Base-by-base conservation (phyloP, 768 basidiomycete genomes). In the Macrolepiota dolichaula region DNA sequence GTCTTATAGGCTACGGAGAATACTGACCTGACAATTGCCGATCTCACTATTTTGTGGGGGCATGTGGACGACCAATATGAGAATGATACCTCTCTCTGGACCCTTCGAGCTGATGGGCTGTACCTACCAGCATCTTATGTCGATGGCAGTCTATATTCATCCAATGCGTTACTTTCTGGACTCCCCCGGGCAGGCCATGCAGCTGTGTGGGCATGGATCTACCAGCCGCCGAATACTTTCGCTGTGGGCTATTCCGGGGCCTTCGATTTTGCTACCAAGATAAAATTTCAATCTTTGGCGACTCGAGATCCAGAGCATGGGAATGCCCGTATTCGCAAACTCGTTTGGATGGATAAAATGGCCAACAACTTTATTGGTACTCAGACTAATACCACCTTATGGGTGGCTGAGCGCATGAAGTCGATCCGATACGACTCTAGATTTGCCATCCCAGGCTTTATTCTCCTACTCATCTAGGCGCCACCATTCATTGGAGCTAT, bases 261-360 rank as follows among this genome's bases (percentile, higher is more conserved):
- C 13, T 36, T 12, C 10, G 58, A 59, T 40, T 59, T 44, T 40
- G 25, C 38, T 12, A 52, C 53, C 13, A 52, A 42, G 19, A 12
- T 38, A 12, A 59, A 46, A n/a, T 27, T 59, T 19, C 58, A 59
- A 44, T 29, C 25, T 1, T 29, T 59, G 19, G 58, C 46, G 19
- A n/a, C n/a, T 10, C 22, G 29, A 32, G 19, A 59, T 24, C 51
- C 58, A 2, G 29, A 40, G 17, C 3, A 22, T n/a, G 58, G 58
- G 17, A 52, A 59, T 11, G 58, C 58, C 11, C 58, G 46, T 2
- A 59, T 59, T 13, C 58, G 58, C 49, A 59, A 59, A 15, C 13
- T 37, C 11, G 37, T 57, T 3, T 57, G 49, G 57, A 57, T 36
- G 13, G 57, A 57, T 17, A 57, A 50, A 5, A 51, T 51, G 57